Percentiles rank a stretch among this genome's conserved stretches.
Evolutionary conservation across 2,329 filamentous ascomycete species (phyloP).

Genomic region (Monilinia vaccinii-corymbosi): DNA sequence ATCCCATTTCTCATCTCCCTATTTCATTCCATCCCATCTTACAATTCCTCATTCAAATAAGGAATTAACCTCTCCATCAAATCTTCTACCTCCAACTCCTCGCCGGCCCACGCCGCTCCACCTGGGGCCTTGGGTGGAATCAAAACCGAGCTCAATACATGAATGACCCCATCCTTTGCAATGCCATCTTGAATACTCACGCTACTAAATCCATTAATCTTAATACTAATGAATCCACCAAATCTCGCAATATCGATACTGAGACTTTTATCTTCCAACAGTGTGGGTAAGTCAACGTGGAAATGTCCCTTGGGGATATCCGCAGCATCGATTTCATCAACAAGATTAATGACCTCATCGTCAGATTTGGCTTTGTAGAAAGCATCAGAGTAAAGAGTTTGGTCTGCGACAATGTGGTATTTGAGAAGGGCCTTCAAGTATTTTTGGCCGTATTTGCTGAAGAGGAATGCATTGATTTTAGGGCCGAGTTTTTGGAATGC

Average conservation of each 20-base stretch:
- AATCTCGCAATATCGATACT: constrained; percentile 62
- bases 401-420: constrained; percentile 67
- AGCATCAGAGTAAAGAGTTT: constrained; percentile 76
- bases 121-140: constrained; percentile 55
- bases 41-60: constrained; percentile 12
- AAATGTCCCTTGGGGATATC: constrained; percentile 32
- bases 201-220: constrained; percentile 62
- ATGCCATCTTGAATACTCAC: constrained; percentile 63
- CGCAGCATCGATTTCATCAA: constrained; percentile 19
- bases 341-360: constrained; percentile 13
- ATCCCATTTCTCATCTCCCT: neutral
- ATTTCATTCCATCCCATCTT: constrained; percentile 12
- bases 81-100: constrained; percentile 50
- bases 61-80: constrained; percentile 37
- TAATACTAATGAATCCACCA: constrained; percentile 60
- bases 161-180: constrained; percentile 72
- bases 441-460: constrained; percentile 63
- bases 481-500: constrained; percentile 72
- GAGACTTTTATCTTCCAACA: constrained; percentile 56
- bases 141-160: constrained; percentile 63
- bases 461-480: constrained; percentile 72
- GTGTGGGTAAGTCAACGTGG: constrained; percentile 63
- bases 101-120: constrained; percentile 41
- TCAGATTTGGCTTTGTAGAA: constrained; percentile 49
- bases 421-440: constrained; percentile 70